Percentiles rank a stretch among this genome's conserved stretches.
Conservation (phyloP, 495 filamentous ascomycete species). For the Aspergillus diversus region DNA sequence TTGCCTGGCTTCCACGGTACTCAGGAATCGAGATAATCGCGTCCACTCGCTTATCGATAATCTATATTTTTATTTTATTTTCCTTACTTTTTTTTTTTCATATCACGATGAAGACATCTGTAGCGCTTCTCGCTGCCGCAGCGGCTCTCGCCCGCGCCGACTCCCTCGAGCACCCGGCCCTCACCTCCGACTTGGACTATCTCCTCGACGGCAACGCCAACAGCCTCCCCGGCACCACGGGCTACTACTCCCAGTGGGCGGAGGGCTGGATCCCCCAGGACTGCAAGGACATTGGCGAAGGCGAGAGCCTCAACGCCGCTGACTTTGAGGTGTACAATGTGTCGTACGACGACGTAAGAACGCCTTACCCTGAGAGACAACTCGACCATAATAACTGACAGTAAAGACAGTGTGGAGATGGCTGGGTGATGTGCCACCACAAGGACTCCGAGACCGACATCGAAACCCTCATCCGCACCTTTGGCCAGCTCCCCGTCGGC, state of each 20-base stretch:
- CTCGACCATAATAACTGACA: not conserved
- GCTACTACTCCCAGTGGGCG: constrained; percentile 10
- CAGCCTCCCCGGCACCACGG: constrained; percentile 2
- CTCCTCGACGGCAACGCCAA: constrained; percentile 3
- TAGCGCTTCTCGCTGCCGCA: no score
- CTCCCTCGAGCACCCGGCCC: not conserved
- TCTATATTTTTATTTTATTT: no score
- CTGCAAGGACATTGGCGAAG: constrained; percentile 19
- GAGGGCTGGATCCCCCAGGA: constrained; percentile 13
- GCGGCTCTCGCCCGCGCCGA: no score
- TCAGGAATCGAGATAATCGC: no score
- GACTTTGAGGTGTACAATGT: constrained; percentile 20
- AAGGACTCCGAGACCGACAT: constrained; percentile 1
- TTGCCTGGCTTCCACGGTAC: no score
- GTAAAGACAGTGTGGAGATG: constrained; percentile 11
- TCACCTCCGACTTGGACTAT: constrained; percentile 16
- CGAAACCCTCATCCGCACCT: constrained; percentile 11
- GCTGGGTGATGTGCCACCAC: constrained; percentile 14
- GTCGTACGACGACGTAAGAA: constrained; percentile 13
- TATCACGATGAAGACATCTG: no score
- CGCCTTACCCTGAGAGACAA: no score
- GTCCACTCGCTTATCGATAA: no score
- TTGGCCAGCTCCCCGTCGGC: constrained; percentile 7
- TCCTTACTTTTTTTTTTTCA: no score
- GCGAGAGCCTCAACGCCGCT: constrained; percentile 6